Base-by-base conservation (phyloP, 441 rosid genomes). In the Gossypium gossypioides region DNA sequence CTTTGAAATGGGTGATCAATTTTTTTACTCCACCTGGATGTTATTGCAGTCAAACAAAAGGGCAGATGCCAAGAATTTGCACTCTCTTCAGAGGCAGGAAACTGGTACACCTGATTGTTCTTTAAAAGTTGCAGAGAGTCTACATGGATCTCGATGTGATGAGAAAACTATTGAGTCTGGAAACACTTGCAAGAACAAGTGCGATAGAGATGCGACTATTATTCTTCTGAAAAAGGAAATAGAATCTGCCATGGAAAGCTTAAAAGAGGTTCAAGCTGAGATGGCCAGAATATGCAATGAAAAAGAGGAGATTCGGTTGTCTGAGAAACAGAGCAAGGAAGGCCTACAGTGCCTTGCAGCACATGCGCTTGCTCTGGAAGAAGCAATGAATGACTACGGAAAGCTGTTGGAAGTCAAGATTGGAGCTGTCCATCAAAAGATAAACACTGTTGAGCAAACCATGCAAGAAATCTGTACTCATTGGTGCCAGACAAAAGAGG, bases 201-300 rank as follows among this genome's bases (percentile, higher is more conserved):
- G 67, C 59, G 81, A 80, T 75, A 89, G 90, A 83, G 90, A 87
- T 72, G 67, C 76, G 69, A 84, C 91, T 64, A 74, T 89, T 78
- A 72, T 80, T 75, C 88, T 91, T 82, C 83, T 95, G 74, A 92
- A 80, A 84, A 79, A 77, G 81, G 99, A 92, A 86, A 80, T 91
- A 72, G 93, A 86, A 81, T 87, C 86, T 78, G 98, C 99, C 22
- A 84, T 92, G 71, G 81, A 76, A 79, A 87, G 93, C 81, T 82
- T 95, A 79, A 86, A 87, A 78, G 91, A 87, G 70, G 88, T 91
- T 75, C 88, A 86, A 77, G 71, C 76, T 81, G 95, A 91, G 81
- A 88, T 95, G 89, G 78, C 77, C 76, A 89, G 74, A 78, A 77
- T 92, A 71, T 82, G 63, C 37, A 70, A 74, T 2, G 96, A 90